Percentiles rank a stretch among this genome's conserved stretches.
These are phyloP conservation scores for Nicotiana noctiflora DNA, from an alignment of 257 asterid genomes.

Conservation along the genomic window DNA sequence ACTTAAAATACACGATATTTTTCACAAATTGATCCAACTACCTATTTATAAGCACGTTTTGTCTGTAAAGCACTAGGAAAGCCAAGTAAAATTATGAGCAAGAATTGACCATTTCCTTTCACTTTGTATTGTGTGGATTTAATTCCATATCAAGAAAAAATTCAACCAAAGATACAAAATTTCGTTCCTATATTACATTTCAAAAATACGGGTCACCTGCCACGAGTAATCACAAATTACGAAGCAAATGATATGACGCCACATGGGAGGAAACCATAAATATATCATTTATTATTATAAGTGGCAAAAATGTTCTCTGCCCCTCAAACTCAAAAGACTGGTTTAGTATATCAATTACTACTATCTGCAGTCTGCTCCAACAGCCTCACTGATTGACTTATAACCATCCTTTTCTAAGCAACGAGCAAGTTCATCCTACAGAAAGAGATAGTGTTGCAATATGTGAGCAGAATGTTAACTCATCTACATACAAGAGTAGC, in stretches of 20 bases:
- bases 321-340: background rate
- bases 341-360: conserved; percentile 18
- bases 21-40: too few relatives aligned
- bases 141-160: background rate
- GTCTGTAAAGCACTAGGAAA: background rate
- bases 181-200: background rate
- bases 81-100: background rate
- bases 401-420: conserved; percentile 84
- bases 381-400: conserved; percentile 73
- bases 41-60: too few relatives aligned
- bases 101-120: background rate
- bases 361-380: conserved; percentile 85
- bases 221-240: background rate
- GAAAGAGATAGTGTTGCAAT: background rate
- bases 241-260: background rate
- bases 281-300: background rate
- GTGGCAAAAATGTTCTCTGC: background rate
- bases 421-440: conserved; percentile 70
- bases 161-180: conserved; percentile 11
- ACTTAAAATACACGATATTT: background rate
- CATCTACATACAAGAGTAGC: background rate
- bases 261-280: background rate
- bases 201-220: conserved; percentile 3
- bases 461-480: background rate
- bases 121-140: background rate